Evolutionary conservation across 176 grass and related monocot genomes (phyloP).

Genomic region (Rhynchospora breviuscula): DNA sequence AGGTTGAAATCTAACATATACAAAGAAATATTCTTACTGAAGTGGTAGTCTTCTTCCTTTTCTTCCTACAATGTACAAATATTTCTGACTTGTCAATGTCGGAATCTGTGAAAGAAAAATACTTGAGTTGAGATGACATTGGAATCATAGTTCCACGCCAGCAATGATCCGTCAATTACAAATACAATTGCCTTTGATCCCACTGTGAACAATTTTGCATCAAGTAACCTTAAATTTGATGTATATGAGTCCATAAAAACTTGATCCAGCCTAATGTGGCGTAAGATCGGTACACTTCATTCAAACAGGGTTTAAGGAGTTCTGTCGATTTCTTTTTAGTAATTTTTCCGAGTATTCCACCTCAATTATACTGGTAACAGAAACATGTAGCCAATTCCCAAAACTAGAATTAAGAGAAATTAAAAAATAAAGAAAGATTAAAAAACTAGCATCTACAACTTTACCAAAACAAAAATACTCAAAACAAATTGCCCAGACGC

Average conservation of each 20-base stretch:
- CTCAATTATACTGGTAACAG: neutral
- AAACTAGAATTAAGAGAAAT: neutral
- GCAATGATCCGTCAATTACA: neutral
- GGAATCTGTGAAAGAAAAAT: constrained; percentile 36
- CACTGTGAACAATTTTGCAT: neutral
- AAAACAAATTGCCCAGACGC: neutral
- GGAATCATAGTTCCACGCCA: neutral
- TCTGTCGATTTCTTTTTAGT: neutral
- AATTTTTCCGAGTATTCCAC: neutral
- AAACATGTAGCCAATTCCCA: neutral
- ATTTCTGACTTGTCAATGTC: constrained; percentile 63
- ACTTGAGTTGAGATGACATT: neutral
- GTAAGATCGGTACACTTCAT: neutral
- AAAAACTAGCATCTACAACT: neutral
- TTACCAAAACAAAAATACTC: neutral
- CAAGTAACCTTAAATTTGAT: neutral
- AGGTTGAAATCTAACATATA: neutral
- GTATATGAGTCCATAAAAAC: neutral
- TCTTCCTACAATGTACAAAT: constrained; percentile 52
- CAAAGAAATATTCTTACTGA: constrained; percentile 28
- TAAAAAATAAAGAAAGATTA: too few species aligned
- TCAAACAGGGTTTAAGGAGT: neutral
- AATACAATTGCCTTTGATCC: neutral
- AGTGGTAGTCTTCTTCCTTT: constrained; percentile 15
- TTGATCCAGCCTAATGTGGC: neutral